Evolutionary conservation across 768 basidiomycete genomes (phyloP).

Genomic region (Lentinula detonsa): DNA sequence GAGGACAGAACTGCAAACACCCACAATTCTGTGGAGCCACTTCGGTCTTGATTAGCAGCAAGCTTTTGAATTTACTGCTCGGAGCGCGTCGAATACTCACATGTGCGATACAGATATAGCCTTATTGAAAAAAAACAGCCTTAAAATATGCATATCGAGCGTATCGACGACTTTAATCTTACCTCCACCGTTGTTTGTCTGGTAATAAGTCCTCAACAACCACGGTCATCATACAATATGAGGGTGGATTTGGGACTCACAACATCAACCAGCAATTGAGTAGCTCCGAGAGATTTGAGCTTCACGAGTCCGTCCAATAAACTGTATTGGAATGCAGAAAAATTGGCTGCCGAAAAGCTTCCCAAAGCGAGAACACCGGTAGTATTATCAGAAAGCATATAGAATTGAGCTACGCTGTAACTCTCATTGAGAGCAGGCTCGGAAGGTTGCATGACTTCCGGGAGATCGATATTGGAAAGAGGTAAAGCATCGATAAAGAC

Average conservation of each 20-base stretch:
- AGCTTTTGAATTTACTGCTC: not conserved
- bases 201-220: not conserved
- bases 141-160: not conserved
- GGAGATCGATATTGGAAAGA: slow-evolving; percentile 31
- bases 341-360: slow-evolving; percentile 46
- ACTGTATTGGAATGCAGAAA: slow-evolving; percentile 32
- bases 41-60: slow-evolving; percentile 7
- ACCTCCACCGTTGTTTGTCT: slow-evolving; percentile 47
- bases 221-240: not conserved
- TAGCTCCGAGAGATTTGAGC: slow-evolving; percentile 41
- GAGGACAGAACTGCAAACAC: not conserved
- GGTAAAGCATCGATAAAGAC: slow-evolving; percentile 43
- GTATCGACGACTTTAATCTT: not conserved
- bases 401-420: slow-evolving; percentile 49
- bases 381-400: slow-evolving; percentile 40
- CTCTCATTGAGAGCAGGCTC: slow-evolving; percentile 35
- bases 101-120: slow-evolving; percentile 57
- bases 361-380: slow-evolving; percentile 56
- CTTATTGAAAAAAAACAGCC: not conserved
- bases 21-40: slow-evolving; percentile 34
- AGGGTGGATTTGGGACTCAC: slow-evolving; percentile 22
- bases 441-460: slow-evolving; percentile 30
- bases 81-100: slow-evolving; percentile 23
- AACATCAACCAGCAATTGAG: slow-evolving; percentile 54
- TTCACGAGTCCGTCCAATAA: slow-evolving; percentile 41